Percentiles rank a stretch among this genome's conserved stretches.
Evolutionary conservation across 495 filamentous ascomycete genomes (phyloP).

Genomic region (Corynascus novoguineensis): DNA sequence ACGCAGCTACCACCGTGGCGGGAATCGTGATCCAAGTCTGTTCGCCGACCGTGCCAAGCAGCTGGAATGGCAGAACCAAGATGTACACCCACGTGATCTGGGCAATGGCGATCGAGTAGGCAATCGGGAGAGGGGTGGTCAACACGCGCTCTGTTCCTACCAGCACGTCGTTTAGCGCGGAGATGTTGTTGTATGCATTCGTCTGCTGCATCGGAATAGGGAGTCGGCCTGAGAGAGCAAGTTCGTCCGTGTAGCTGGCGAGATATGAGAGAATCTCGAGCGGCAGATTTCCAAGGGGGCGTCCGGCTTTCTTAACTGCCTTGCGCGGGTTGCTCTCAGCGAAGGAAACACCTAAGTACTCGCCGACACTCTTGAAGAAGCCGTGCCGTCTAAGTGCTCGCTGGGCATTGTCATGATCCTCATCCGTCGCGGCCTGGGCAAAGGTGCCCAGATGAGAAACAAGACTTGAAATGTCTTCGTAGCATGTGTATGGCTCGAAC

Average conservation of each 20-base stretch:
- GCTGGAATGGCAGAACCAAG: slow-evolving; percentile 77
- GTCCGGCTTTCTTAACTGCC: slow-evolving; percentile 58
- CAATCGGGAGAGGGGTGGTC: slow-evolving; percentile 76
- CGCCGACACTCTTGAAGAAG: slow-evolving; percentile 59
- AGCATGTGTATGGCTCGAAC: slow-evolving; percentile 77
- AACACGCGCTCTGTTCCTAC: slow-evolving; percentile 74
- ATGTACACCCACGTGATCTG: slow-evolving; percentile 90
- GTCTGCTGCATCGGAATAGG: slow-evolving; percentile 46
- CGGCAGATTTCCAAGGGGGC: slow-evolving; percentile 66
- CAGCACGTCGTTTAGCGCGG: slow-evolving; percentile 64
- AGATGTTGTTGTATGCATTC: slow-evolving; percentile 46
- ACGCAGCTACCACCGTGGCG: slow-evolving; percentile 68
- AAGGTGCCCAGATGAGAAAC: slow-evolving; percentile 62
- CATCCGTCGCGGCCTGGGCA: slow-evolving; percentile 59
- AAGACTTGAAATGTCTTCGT: slow-evolving; percentile 57
- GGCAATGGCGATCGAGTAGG: slow-evolving; percentile 78
- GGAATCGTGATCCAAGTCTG: slow-evolving; percentile 72
- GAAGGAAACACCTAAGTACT: slow-evolving; percentile 66
- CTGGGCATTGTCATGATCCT: slow-evolving; percentile 40
- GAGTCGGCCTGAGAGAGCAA: slow-evolving; percentile 51
- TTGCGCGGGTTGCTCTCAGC: slow-evolving; percentile 70
- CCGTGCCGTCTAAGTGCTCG: slow-evolving; percentile 31
- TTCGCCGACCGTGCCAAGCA: slow-evolving; percentile 49
- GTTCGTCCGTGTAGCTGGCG: slow-evolving; percentile 57
- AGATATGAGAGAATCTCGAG: slow-evolving; percentile 73